Percentiles rank a stretch among this genome's conserved stretches.
These are phyloP conservation scores for Thelonectria blattea DNA, from an alignment of 2,329 filamentous ascomycete genomes.

Conservation along the genomic window DNA sequence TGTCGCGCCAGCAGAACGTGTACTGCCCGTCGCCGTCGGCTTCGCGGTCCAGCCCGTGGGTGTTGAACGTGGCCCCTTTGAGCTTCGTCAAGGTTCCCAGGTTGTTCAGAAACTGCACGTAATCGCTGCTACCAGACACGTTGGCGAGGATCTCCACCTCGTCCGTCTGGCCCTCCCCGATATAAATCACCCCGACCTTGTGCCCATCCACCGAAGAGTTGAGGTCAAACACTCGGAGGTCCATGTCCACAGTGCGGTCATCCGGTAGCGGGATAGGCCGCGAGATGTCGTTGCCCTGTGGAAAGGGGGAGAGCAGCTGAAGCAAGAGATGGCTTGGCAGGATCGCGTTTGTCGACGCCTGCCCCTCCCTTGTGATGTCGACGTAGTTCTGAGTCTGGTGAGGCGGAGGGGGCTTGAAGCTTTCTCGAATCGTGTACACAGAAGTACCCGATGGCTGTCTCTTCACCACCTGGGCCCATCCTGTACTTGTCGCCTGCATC, in stretches of 20 bases:
- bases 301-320: constrained; percentile 69
- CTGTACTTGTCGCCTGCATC: constrained; percentile 70
- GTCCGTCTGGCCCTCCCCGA: constrained; percentile 82
- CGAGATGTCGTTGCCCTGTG: constrained; percentile 61
- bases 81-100: constrained; percentile 83
- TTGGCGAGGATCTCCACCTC: constrained; percentile 90
- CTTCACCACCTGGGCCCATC: constrained; percentile 74
- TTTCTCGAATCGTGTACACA: constrained; percentile 64
- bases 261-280: constrained; percentile 78
- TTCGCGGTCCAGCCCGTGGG: constrained; percentile 83
- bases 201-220: constrained; percentile 92
- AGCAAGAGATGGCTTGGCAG: constrained; percentile 77
- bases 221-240: constrained; percentile 82
- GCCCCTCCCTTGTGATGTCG: constrained; percentile 56
- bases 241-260: constrained; percentile 72
- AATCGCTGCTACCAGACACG: constrained; percentile 83
- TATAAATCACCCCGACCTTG: constrained; percentile 93
- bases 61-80: constrained; percentile 86
- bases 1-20: constrained; percentile 92
- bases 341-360: constrained; percentile 63
- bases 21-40: constrained; percentile 83
- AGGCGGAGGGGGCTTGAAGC: constrained; percentile 62
- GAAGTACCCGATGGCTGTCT: constrained; percentile 73
- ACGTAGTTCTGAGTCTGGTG: constrained; percentile 59
- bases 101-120: constrained; percentile 81